A percentile compares a stretch with the other conserved stretches of the same genome.
phyloP scores from a whole-genome alignment of 2,329 filamentous ascomycete genomes.

The Diaporthe vaccinii region DNA sequence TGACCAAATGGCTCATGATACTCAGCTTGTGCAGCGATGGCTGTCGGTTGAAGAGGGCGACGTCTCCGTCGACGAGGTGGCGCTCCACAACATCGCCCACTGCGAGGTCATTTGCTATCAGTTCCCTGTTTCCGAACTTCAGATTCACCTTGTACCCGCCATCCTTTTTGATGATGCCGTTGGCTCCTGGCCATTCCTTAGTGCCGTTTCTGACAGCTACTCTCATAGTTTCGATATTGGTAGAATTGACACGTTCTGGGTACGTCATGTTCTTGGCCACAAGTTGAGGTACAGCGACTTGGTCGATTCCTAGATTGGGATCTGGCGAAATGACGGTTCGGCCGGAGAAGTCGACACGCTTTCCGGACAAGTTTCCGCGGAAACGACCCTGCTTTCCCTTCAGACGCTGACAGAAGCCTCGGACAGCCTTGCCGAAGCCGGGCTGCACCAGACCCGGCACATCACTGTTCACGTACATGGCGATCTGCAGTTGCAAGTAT shows the following conservation, averaged over 20 bases:
- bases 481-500: conserved; percentile 93
- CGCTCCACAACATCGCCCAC: conserved; percentile 93
- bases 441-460: conserved; percentile 92
- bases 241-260: conserved; percentile 86
- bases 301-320: conserved; percentile 91
- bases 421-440: conserved; percentile 87
- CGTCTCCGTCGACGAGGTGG: conserved; percentile 94
- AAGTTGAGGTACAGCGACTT: conserved; percentile 90
- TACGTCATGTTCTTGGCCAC: conserved; percentile 99
- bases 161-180: conserved; percentile 79
- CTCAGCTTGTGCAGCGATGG: conserved; percentile 98
- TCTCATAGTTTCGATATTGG: conserved; percentile 87
- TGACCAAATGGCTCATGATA: conserved; percentile 96
- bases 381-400: conserved; percentile 99
- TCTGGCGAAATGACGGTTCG: conserved; percentile 98
- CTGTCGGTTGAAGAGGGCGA: conserved; percentile 98
- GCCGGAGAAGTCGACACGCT: conserved; percentile 98
- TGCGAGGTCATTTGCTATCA: conserved; percentile 79
- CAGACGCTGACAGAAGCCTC: conserved; percentile 93
- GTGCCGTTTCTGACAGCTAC: conserved; percentile 82
- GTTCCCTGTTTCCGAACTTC: conserved; percentile 79
- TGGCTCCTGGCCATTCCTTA: conserved; percentile 87
- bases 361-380: conserved; percentile 95
- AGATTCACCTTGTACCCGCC: conserved; percentile 79
- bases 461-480: conserved; percentile 98